Evolutionary conservation across 2,329 filamentous ascomycete genomes (phyloP).

Genomic region (Akanthomyces lecanii): DNA sequence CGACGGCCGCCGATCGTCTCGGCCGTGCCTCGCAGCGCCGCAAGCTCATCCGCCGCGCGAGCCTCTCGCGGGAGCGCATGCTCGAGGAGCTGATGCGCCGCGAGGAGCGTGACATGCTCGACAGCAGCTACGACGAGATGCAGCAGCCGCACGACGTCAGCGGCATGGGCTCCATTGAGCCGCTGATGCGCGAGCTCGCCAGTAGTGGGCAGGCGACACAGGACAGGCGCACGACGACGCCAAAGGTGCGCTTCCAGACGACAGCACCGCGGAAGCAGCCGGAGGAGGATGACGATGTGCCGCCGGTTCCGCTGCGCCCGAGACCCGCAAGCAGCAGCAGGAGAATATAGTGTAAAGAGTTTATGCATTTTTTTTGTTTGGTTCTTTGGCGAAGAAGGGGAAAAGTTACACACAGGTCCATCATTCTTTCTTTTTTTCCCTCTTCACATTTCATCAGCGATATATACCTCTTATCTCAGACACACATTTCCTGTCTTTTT

Average conservation of each 20-base stretch:
- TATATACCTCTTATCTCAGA: conserved; percentile 6
- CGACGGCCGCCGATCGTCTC: conserved; percentile 12
- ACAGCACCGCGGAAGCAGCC: background rate
- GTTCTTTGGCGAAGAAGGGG: background rate
- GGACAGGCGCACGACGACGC: background rate
- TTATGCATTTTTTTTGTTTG: background rate
- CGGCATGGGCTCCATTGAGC: conserved; percentile 39
- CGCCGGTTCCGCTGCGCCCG: conserved; percentile 4
- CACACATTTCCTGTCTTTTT: background rate
- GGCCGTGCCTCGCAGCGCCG: conserved; percentile 17
- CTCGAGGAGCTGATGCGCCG: conserved; percentile 26
- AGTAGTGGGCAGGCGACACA: conserved; percentile 20
- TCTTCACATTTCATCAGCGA: conserved; percentile 1
- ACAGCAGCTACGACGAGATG: conserved; percentile 17
- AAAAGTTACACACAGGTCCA: background rate
- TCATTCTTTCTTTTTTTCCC: background rate
- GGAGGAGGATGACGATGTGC: background rate
- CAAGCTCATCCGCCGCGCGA: conserved; percentile 24
- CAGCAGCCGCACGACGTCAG: conserved; percentile 27
- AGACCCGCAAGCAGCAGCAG: background rate
- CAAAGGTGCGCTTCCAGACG: background rate
- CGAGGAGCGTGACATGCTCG: conserved; percentile 10
- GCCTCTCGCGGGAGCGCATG: conserved; percentile 28
- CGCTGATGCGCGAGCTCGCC: conserved; percentile 42
- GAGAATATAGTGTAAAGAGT: background rate